phyloP scores from a whole-genome alignment of 352 stramenopile species.

The Phytophthora crassamura region DNA sequence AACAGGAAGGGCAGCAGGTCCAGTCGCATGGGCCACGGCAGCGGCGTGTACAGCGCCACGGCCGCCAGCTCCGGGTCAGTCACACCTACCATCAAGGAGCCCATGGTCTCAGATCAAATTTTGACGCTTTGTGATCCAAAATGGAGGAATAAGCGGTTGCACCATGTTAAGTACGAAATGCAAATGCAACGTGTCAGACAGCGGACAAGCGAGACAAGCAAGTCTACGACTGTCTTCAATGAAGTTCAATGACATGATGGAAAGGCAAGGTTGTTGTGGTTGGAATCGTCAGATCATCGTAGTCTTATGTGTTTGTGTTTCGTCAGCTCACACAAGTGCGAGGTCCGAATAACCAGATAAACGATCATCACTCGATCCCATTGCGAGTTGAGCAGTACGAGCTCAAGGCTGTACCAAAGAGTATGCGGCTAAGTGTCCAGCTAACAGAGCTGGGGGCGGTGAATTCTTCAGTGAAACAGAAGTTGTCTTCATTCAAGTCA shows the following conservation, averaged over 20 bases:
- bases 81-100: slow-evolving; percentile 41
- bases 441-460: slow-evolving; percentile 8
- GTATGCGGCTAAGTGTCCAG: neutral
- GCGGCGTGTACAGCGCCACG: slow-evolving; percentile 67
- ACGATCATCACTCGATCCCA: slow-evolving; percentile 75
- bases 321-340: slow-evolving; percentile 66
- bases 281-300: slow-evolving; percentile 86
- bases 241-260: no score
- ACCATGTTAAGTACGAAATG: slow-evolving; percentile 41
- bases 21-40: slow-evolving; percentile 65
- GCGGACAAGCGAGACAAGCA: neutral
- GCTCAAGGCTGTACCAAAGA: neutral
- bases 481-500: slow-evolving; percentile 79
- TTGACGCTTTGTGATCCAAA: slow-evolving; percentile 13
- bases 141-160: slow-evolving; percentile 2
- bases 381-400: neutral
- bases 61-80: slow-evolving; percentile 58
- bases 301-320: slow-evolving; percentile 82
- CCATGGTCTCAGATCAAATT: slow-evolving; percentile 12
- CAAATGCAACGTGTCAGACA: slow-evolving; percentile 22
- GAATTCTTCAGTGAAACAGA: slow-evolving; percentile 54
- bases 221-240: no score
- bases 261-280: neutral
- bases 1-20: slow-evolving; percentile 76
- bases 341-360: slow-evolving; percentile 60